These are phyloP conservation scores for Dioscorea dumetorum DNA, from an alignment of 106 monocot species.

Conservation along the genomic window DNA sequence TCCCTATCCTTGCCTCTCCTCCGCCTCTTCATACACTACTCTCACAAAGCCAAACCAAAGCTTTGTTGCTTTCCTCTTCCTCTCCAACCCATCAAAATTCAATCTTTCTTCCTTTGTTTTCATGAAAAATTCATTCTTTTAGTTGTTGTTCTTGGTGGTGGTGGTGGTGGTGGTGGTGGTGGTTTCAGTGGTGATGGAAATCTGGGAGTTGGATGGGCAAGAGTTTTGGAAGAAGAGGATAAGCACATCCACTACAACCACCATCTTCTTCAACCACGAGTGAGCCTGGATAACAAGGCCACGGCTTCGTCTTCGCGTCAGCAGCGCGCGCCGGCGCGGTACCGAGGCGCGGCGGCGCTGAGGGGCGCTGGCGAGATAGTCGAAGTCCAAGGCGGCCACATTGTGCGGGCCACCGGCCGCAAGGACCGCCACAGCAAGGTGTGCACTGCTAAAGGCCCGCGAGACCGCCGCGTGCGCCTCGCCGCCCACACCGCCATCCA, in stretches of 20 bases:
- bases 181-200: conserved; percentile 31
- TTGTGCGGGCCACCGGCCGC: conserved; percentile 80
- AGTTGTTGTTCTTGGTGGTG: conserved; percentile 1
- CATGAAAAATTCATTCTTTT: neutral
- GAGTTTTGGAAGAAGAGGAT: conserved; percentile 22
- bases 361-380: conserved; percentile 44
- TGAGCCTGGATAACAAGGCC: too few relatives aligned
- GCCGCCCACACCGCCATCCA: conserved; percentile 93
- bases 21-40: neutral
- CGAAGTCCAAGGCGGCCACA: conserved; percentile 81
- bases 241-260: conserved; percentile 10
- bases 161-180: conserved; percentile 14
- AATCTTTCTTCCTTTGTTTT: neutral
- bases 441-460: conserved; percentile 83
- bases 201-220: conserved; percentile 43
- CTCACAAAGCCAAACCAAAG: too few relatives aligned
- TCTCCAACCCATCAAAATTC: neutral
- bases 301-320: conserved; percentile 2
- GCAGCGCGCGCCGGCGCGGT: conserved; percentile 5
- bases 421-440: conserved; percentile 98
- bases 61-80: neutral
- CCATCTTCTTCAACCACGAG: neutral
- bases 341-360: conserved; percentile 3
- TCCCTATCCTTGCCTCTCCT: conserved; percentile 1
- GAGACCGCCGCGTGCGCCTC: conserved; percentile 86